Percentiles rank a stretch among this genome's conserved stretches.
phyloP scores from a whole-genome alignment of 306 rosid species.

The Echinosophora koreensis region DNA sequence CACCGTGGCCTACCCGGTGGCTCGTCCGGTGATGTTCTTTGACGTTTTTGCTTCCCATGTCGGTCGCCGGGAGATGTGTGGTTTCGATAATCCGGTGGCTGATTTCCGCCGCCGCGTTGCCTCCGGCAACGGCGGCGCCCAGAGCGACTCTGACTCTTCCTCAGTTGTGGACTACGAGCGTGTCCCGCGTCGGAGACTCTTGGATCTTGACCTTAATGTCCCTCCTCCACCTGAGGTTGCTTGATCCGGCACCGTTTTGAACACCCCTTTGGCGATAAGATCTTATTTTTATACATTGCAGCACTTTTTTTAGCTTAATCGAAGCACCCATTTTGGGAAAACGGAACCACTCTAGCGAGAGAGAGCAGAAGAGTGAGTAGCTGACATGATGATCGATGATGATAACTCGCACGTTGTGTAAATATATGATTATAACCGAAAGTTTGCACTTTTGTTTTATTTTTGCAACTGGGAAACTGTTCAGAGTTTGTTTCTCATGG shows the following conservation, averaged over 20 bases:
- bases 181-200: conserved; percentile 38
- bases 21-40: conserved; percentile 61
- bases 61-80: conserved; percentile 51
- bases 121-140: conserved; percentile 1
- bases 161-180: conserved; percentile 61
- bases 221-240: conserved; percentile 74
- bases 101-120: conserved; percentile 32
- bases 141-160: conserved; percentile 66
- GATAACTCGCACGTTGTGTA: conserved; percentile 42
- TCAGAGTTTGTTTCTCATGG: conserved; percentile 42
- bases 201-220: conserved; percentile 80
- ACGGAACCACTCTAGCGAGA: conserved; percentile 28
- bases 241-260: conserved; percentile 46
- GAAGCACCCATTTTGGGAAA: conserved; percentile 34
- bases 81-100: conserved; percentile 39
- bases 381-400: conserved; percentile 46
- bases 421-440: conserved; percentile 47
- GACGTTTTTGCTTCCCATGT: conserved; percentile 59
- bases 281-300: neutral
- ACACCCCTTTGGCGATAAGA: neutral
- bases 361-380: conserved; percentile 30
- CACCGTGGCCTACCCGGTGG: conserved; percentile 31
- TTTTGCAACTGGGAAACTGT: conserved; percentile 56
- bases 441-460: neutral
- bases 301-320: neutral